Evolutionary conservation across 192 early-diverging fungal genomes (phyloP).

Genomic region (Coemansia umbellata): DNA sequence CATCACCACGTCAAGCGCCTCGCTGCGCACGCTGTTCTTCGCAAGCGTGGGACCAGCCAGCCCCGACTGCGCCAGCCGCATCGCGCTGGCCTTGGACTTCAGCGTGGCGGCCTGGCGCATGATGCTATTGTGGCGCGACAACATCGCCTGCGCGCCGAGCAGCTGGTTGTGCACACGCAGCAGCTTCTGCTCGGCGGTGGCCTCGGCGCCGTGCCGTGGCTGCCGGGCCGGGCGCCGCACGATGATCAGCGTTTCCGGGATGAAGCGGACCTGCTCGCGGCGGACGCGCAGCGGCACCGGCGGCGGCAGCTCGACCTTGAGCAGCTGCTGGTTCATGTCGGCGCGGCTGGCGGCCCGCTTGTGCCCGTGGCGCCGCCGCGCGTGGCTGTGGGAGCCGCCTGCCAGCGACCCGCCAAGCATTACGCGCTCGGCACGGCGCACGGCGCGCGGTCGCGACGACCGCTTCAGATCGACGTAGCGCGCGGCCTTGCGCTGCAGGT

Average conservation of each 20-base stretch:
- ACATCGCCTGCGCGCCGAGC: constrained; percentile 47
- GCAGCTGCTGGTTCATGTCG: constrained; percentile 48
- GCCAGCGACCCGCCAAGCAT: constrained; percentile 24
- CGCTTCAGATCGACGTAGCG: constrained; percentile 20
- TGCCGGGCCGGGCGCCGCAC: constrained; percentile 21
- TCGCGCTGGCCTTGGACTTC: not conserved
- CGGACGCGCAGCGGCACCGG: constrained; percentile 52
- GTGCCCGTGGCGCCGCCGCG: constrained; percentile 14
- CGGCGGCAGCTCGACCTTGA: constrained; percentile 45
- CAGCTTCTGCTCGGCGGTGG: constrained; percentile 30
- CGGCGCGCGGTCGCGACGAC: constrained; percentile 20
- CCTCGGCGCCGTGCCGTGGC: not conserved
- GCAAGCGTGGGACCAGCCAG: not conserved
- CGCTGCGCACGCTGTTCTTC: constrained; percentile 28
- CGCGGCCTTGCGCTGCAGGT: constrained; percentile 40
- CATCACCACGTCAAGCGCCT: constrained; percentile 40
- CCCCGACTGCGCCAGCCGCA: not conserved
- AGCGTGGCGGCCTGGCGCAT: constrained; percentile 24
- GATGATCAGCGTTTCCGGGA: constrained; percentile 49
- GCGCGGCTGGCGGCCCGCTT: constrained; percentile 33
- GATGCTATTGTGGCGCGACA: constrained; percentile 41
- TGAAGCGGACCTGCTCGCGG: constrained; percentile 29
- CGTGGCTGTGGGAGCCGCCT: not conserved
- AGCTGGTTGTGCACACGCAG: constrained; percentile 50
- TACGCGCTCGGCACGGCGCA: constrained; percentile 46